Base-by-base conservation (phyloP, 2,329 filamentous ascomycete species). In the Aspergillus pseudotamarii region DNA sequence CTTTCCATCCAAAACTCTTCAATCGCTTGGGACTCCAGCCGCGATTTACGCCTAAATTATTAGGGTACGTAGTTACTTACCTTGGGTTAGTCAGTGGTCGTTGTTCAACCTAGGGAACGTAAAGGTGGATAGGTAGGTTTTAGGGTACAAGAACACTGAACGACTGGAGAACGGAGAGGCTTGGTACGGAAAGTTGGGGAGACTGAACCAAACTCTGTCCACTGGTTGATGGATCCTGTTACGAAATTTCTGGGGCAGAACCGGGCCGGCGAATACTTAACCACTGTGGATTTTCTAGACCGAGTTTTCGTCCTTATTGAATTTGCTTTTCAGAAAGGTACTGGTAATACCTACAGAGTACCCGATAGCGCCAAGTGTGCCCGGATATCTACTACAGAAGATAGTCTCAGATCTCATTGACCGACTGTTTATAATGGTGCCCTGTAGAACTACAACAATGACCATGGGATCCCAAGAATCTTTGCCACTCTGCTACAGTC, bases 181-280 rank as follows among this genome's bases (percentile, higher is more conserved):
- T 53, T 46, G 57, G 41, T 57, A 32, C 59, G 48, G 45, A 48
- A 46, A 41, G 26, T 43, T 69, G 63, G 67, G 68, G 53, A 50
- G 41, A 58, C 43, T 56, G 50, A 56, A 58, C 51, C 60, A 64
- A 62, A 64, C 56, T 66, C 57, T 64, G 51, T 62, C 59, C 53
- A 19, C 30, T 57, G 46, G 61, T 53, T 57, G 62, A 66, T 67
- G 65, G 65, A 67, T 68, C 64, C 63, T 63, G 28, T 68, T 69
- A 69, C 66, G 66, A 66, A 66, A 69, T 58, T 32, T 66, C 68
- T 67, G 68, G 69, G 68, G 66, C 66, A 69, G 51, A 43, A 64
- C 62, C 68, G 64, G 64, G 36, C 65, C 66, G 66, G 62, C 60
- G 46, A 60, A 54, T 60, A 60, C 38, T 61, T 28, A 43, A 41